Evolutionary conservation across 2,329 filamentous ascomycete species (phyloP).

Genomic region (Aureobasidium sp.): DNA sequence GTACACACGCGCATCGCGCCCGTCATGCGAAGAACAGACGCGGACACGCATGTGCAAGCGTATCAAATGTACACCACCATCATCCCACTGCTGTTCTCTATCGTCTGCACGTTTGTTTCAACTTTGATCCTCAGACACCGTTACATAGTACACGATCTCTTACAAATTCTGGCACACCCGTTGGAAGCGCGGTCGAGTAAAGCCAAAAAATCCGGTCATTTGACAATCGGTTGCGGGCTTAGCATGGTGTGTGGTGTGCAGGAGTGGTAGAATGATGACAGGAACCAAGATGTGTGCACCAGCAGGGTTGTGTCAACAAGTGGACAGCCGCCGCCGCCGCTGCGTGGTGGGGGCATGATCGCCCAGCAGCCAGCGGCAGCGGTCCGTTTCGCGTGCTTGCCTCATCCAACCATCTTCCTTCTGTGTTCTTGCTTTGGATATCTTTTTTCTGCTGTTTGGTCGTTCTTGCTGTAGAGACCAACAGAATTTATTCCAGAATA

Average conservation of each 20-base stretch:
- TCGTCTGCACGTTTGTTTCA: not conserved
- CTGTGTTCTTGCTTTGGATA: not conserved
- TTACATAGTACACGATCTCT: not conserved
- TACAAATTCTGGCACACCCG: not conserved
- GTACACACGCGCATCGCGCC: not conserved
- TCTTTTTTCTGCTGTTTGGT: not conserved
- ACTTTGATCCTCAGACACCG: not conserved
- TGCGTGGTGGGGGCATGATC: not conserved
- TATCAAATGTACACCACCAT: not conserved
- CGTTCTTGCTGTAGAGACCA: not conserved
- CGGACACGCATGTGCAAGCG: not conserved
- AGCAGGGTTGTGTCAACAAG: not conserved
- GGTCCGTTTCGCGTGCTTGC: not conserved
- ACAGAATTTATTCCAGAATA: not conserved
- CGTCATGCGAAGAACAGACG: not conserved
- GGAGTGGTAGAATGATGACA: not conserved
- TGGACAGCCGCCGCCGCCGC: not conserved
- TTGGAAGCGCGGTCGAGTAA: too few species aligned
- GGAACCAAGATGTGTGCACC: not conserved
- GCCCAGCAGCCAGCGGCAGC: not conserved
- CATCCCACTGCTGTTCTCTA: not conserved
- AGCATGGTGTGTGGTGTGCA: not conserved
- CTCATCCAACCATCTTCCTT: not conserved
- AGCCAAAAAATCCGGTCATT: slow-evolving; percentile 5
- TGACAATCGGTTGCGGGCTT: not conserved